Conservation (phyloP, 2,329 filamentous ascomycete species). For the Furcasterigmium furcatum region DNA sequence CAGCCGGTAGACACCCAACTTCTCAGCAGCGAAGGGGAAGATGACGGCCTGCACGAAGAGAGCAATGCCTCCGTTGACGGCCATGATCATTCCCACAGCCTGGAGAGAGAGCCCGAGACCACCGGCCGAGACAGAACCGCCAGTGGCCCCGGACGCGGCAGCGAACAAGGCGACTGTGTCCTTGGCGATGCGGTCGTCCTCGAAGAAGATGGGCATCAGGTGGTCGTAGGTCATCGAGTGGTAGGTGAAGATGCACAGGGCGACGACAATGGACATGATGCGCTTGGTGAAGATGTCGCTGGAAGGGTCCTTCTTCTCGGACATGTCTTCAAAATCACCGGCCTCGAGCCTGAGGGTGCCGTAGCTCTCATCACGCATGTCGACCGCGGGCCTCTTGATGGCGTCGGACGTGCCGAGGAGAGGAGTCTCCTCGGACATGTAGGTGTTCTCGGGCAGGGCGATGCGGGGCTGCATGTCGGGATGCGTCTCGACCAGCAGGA, state of each 20-base stretch:
- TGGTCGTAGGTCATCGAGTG: conserved; percentile 96
- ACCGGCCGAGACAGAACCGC: conserved; percentile 49
- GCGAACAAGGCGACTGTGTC: conserved; percentile 27
- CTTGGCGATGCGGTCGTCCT: conserved; percentile 59
- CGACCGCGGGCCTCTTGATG: conserved; percentile 67
- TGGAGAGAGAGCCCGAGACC: conserved; percentile 62
- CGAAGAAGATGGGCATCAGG: conserved; percentile 87
- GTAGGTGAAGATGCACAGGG: conserved; percentile 87
- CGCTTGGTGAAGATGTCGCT: conserved; percentile 50
- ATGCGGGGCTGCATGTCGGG: conserved; percentile 36
- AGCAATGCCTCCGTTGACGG: conserved; percentile 55
- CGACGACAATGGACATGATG: conserved; percentile 74
- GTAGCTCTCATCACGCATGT: conserved; percentile 75
- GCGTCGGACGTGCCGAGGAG: conserved; percentile 73
- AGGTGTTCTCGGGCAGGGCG: conserved; percentile 42
- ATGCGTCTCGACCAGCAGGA: conserved; percentile 85
- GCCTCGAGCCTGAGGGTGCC: conserved; percentile 58
- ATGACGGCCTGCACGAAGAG: conserved; percentile 57
- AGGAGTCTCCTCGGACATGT: conserved; percentile 65
- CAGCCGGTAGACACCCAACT: conserved; percentile 55
- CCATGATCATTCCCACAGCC: conserved; percentile 59
- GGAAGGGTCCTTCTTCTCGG: conserved; percentile 23
- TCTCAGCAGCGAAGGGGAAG: conserved; percentile 58
- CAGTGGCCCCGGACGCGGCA: conserved; percentile 18
- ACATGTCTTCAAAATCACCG: conserved; percentile 45